Evolutionary conservation across 345 rosid species (phyloP).

Genomic region (Eucalyptus melliodora): DNA sequence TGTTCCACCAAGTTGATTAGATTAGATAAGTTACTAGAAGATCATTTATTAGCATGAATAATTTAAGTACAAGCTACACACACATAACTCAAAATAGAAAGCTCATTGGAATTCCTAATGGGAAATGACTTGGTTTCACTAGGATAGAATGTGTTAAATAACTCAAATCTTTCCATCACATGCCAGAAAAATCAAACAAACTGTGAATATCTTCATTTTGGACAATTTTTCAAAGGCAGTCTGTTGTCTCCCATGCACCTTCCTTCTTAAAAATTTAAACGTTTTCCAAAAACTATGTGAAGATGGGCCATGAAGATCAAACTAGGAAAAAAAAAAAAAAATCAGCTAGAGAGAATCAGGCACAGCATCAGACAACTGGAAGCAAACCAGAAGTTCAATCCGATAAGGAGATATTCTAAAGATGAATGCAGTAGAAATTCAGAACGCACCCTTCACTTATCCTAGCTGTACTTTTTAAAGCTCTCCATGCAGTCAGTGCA

Average conservation of each 20-base stretch:
- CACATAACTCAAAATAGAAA: not conserved
- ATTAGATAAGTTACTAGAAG: not conserved
- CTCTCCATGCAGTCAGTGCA: slow-evolving; percentile 97
- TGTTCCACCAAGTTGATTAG: not conserved
- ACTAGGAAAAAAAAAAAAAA: not conserved
- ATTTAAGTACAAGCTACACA: not conserved
- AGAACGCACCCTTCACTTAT: slow-evolving; percentile 68
- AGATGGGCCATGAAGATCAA: not conserved
- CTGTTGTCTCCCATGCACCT: not conserved
- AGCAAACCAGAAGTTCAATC: not conserved
- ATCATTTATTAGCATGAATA: not conserved
- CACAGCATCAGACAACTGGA: not conserved
- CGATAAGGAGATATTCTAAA: not conserved
- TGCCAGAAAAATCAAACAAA: not conserved
- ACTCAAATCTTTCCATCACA: not conserved
- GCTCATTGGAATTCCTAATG: not conserved
- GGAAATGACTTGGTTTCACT: not conserved
- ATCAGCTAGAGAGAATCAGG: not conserved
- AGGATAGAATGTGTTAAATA: not conserved
- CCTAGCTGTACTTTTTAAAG: slow-evolving; percentile 80
- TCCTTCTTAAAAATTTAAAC: not conserved
- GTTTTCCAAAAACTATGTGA: not conserved
- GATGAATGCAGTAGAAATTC: not conserved
- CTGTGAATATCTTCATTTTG: not conserved
- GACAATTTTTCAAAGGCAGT: not conserved